Evolutionary conservation across 805 yeast species (phyloP).

Genomic region (Lipomyces oligophaga): DNA sequence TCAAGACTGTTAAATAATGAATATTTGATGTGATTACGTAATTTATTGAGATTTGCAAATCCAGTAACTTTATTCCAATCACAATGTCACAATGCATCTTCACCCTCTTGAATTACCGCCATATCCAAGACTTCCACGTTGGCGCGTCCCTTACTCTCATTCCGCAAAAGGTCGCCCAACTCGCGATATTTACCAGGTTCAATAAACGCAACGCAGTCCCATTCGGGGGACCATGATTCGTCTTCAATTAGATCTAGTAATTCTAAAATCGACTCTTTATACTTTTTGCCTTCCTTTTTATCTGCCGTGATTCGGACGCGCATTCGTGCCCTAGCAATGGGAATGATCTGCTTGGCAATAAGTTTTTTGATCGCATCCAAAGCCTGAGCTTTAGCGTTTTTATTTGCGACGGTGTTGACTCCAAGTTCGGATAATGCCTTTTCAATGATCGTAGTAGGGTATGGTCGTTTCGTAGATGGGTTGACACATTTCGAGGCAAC

Average conservation of each 20-base stretch:
- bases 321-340: constrained; percentile 94
- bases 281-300: constrained; percentile 49
- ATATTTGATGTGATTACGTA: too few species aligned
- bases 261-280: constrained; percentile 44
- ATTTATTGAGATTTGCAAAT: too few species aligned
- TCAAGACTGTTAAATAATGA: too few species aligned
- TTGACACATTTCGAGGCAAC: constrained; percentile 88
- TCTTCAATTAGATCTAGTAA: constrained; percentile 45
- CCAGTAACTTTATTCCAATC: too few species aligned
- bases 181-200: constrained; percentile 82
- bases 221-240: constrained; percentile 41
- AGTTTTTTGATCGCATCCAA: constrained; percentile 81
- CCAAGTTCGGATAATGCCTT: constrained; percentile 70
- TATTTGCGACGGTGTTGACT: constrained; percentile 68
- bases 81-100: constrained; percentile 30
- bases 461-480: constrained; percentile 82
- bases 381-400: constrained; percentile 82
- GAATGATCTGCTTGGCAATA: constrained; percentile 75
- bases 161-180: constrained; percentile 57
- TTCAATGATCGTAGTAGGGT: constrained; percentile 91
- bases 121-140: constrained; percentile 78
- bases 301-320: constrained; percentile 59
- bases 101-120: constrained; percentile 75
- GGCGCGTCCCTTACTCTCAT: constrained; percentile 55
- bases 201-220: constrained; percentile 63